These are phyloP conservation scores for Datura wrightii DNA, from an alignment of 257 asterid genomes.

Conservation along the genomic window DNA sequence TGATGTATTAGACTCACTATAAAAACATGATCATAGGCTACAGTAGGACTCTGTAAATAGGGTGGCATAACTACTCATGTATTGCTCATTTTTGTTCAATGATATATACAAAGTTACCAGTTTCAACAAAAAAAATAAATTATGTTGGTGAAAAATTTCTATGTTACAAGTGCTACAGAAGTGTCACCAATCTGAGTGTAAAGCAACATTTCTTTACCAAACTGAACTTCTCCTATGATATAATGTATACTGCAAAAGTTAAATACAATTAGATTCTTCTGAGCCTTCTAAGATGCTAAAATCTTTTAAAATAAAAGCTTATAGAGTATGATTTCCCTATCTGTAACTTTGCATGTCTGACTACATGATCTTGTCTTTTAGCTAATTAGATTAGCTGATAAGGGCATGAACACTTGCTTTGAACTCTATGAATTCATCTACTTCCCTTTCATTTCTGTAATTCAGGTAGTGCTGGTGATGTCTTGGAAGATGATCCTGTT, in stretches of 20 bases:
- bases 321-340: neutral
- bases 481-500: constrained; percentile 84
- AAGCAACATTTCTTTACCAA: constrained; percentile 1
- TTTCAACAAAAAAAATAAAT: too few relatives aligned
- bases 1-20: too few relatives aligned
- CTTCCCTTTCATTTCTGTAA: constrained; percentile 28
- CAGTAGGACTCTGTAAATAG: too few relatives aligned
- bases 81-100: too few relatives aligned
- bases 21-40: too few relatives aligned
- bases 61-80: too few relatives aligned
- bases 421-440: neutral
- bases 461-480: constrained; percentile 97
- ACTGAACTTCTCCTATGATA: neutral
- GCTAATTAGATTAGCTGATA: neutral
- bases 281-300: constrained; percentile 12
- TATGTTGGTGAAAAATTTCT: neutral
- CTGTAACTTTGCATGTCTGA: neutral
- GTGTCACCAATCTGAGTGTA: constrained; percentile 5
- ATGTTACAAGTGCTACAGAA: neutral
- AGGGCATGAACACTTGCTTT: constrained; percentile 19
- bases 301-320: neutral
- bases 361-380: neutral
- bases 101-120: too few relatives aligned
- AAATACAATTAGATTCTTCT: neutral
- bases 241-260: neutral